Evolutionary conservation across 805 yeast genomes (phyloP).

Genomic region (Zygoascus flipseniorum): DNA sequence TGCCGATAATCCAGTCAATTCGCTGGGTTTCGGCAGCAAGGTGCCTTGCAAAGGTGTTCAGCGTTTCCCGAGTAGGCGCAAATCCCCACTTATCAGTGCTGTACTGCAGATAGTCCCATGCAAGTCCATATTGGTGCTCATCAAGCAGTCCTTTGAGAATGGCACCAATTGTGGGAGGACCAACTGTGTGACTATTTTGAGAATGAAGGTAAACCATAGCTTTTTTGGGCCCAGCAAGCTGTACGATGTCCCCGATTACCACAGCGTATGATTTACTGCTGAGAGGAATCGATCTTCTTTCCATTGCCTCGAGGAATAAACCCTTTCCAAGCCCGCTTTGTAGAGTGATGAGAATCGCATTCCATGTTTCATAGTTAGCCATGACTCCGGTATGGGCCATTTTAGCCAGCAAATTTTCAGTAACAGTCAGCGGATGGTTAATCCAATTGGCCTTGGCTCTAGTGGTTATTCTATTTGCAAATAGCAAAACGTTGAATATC

Average conservation of each 20-base stretch:
- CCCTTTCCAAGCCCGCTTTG: slow-evolving; percentile 4
- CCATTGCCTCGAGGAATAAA: slow-evolving; percentile 11
- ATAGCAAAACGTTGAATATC: slow-evolving; percentile 15
- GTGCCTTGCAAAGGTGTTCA: slow-evolving; percentile 10
- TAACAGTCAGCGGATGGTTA: slow-evolving; percentile 11
- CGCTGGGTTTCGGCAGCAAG: slow-evolving; percentile 8
- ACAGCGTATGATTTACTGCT: slow-evolving; percentile 10
- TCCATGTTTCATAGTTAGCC: slow-evolving; percentile 18
- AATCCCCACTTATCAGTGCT: slow-evolving; percentile 5
- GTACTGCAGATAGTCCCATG: slow-evolving; percentile 16
- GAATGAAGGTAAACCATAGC: slow-evolving; percentile 10
- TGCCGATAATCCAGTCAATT: slow-evolving; percentile 16
- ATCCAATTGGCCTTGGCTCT: neutral
- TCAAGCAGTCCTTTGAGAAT: slow-evolving; percentile 5
- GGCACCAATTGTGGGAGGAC: neutral
- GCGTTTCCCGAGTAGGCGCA: slow-evolving; percentile 8
- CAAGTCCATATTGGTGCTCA: slow-evolving; percentile 6
- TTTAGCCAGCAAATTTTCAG: slow-evolving; percentile 3
- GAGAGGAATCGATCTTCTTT: slow-evolving; percentile 7
- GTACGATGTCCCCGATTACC: slow-evolving; percentile 10
- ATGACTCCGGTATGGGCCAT: slow-evolving; percentile 11
- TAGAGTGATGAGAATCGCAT: slow-evolving; percentile 11
- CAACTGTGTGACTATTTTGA: neutral
- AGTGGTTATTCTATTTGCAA: slow-evolving; percentile 3
- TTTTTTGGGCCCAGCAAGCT: slow-evolving; percentile 10